Conservation (phyloP, 2,329 filamentous ascomycete genomes). For the Trichoderma sp. region DNA sequence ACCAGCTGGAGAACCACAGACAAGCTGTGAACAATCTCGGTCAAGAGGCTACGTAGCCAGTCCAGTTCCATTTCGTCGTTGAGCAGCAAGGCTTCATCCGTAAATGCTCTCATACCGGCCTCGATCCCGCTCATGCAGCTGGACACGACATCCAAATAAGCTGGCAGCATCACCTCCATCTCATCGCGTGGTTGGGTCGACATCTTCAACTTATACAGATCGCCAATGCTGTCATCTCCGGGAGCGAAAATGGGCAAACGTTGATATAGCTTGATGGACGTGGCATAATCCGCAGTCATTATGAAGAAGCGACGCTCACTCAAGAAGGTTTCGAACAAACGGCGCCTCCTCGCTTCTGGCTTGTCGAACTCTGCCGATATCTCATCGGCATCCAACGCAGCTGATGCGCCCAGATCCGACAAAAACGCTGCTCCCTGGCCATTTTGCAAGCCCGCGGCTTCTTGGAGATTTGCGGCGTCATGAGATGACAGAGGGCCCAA, state of each 20-base stretch:
- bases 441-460: conserved; percentile 65
- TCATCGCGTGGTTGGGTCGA: conserved; percentile 32
- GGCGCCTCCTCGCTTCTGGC: conserved; percentile 57
- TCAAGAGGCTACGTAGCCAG: conserved; percentile 62
- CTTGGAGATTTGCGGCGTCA: conserved; percentile 71
- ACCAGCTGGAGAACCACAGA: conserved; percentile 72
- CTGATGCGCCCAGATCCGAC: conserved; percentile 47
- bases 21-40: conserved; percentile 70
- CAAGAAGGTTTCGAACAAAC: conserved; percentile 70
- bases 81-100: conserved; percentile 46
- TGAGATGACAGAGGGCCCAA: conserved; percentile 70
- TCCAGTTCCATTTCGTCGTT: conserved; percentile 53
- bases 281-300: conserved; percentile 57
- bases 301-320: conserved; percentile 67
- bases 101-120: conserved; percentile 47
- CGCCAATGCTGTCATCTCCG: conserved; percentile 28
- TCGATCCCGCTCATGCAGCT: conserved; percentile 50
- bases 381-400: conserved; percentile 51
- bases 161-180: conserved; percentile 45
- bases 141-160: conserved; percentile 47
- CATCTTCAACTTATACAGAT: conserved; percentile 32
- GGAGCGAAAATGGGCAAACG: conserved; percentile 36
- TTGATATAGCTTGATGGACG: conserved; percentile 46
- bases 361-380: conserved; percentile 60
- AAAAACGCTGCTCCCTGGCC: conserved; percentile 56